A percentile compares a stretch with the other conserved stretches of the same genome.
Evolutionary conservation across 2,329 filamentous ascomycete genomes (phyloP).

Genomic region (Claviceps cyperi): DNA sequence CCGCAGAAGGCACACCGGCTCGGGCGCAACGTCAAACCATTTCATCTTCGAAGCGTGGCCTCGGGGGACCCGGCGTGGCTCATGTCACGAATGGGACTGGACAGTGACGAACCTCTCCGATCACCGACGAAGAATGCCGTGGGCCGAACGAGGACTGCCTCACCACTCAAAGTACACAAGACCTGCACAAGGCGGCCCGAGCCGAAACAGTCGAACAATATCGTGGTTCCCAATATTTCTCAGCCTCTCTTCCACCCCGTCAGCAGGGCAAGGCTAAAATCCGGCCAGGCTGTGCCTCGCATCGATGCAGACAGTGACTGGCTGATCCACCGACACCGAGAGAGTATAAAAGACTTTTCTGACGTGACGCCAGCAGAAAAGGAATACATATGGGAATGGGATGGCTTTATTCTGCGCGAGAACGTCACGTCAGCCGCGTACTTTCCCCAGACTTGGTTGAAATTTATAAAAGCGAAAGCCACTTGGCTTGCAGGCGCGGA

Average conservation of each 20-base stretch:
- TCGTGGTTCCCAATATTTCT: slow-evolving; percentile 33
- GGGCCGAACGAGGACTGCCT: slow-evolving; percentile 13
- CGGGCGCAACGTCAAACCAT: slow-evolving; percentile 25
- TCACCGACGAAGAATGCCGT: slow-evolving; percentile 12
- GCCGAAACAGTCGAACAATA: slow-evolving; percentile 13
- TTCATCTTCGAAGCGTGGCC: slow-evolving; percentile 30
- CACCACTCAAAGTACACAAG: slow-evolving; percentile 9
- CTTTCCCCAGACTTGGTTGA: slow-evolving; percentile 35
- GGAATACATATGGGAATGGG: slow-evolving; percentile 45
- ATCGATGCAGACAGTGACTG: slow-evolving; percentile 33
- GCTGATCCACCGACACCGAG: slow-evolving; percentile 44
- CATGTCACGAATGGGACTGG: slow-evolving; percentile 25
- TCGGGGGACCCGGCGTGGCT: slow-evolving; percentile 33
- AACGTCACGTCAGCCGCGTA: slow-evolving; percentile 37
- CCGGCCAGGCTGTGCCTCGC: slow-evolving; percentile 32
- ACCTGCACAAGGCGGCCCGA: slow-evolving; percentile 5
- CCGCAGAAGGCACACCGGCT: slow-evolving; percentile 27
- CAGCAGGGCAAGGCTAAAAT: slow-evolving; percentile 36
- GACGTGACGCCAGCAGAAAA: slow-evolving; percentile 40
- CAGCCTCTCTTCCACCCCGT: slow-evolving; percentile 43
- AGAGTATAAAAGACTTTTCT: slow-evolving; percentile 41
- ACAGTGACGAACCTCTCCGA: slow-evolving; percentile 14
- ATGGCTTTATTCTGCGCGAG: slow-evolving; percentile 36
- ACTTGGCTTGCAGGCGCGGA: slow-evolving; percentile 35
- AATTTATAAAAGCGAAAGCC: slow-evolving; percentile 35